Base-by-base conservation (phyloP, 129 eudicot genomes). In the Artemisia argyi region DNA sequence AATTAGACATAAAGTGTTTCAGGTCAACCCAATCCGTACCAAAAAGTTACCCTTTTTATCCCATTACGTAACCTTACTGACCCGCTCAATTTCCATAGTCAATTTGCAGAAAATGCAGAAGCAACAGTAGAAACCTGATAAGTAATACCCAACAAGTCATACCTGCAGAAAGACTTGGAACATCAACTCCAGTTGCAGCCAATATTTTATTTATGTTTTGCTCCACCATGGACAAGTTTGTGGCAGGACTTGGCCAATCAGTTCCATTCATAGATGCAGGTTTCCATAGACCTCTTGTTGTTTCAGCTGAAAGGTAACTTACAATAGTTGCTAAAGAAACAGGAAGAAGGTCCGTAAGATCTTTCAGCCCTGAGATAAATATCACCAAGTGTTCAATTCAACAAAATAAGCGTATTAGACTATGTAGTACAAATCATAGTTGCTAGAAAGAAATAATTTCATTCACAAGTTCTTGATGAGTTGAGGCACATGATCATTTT, bases 191-290 rank as follows among this genome's bases (percentile, higher is more conserved):
- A 65, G 97, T 95, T 81, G 88, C 96, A 9, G 94, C 92, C 66
- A 95, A 75, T 26, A 95, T 82, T 72, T 90, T 88, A 32, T 95
- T 81, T 64, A 95, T 84, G 69, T 81, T 93, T 64, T 86, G 84
- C 80, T 90, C 99, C 52, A 90, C 87, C 80, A 68, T 63, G 50
- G 91, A 76, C 52, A 90, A 80, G 77, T 83, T 95, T 47, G 97
- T 88, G 78, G 99, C 99, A n/a, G 99, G 99, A 77, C 99, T 95
- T 12, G 99, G 99, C 97, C 99, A 95, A 83, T 95, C 99, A 63
- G 97, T 90, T 58, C 99, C 97, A 55, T 95, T 95, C 99, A 95
- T 95, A 65, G 81, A 85, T 50, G 96, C 99, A 63, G 96, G 99
- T 82, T 86, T 95, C 99, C 97, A 95, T 28, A 95, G 74, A 79